A percentile compares a stretch with the other conserved stretches of the same genome.
phyloP scores from a whole-genome alignment of 2,329 filamentous ascomycete species.

The Meredithiella fracta region DNA sequence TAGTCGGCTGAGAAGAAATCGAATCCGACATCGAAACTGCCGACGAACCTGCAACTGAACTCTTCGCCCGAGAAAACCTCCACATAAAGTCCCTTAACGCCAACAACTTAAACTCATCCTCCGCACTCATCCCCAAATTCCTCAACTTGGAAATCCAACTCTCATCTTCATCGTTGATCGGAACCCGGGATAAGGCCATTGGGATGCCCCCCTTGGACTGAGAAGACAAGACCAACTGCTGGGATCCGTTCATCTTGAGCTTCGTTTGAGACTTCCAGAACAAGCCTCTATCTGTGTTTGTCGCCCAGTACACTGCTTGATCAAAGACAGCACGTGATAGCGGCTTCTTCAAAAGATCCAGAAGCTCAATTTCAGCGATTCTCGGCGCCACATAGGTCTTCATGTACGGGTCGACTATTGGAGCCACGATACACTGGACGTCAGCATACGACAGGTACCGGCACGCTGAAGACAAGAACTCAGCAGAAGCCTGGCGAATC shows the following conservation, averaged over 20 bases:
- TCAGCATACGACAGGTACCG: constrained; percentile 65
- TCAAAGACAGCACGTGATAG: constrained; percentile 69
- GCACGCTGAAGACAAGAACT: constrained; percentile 65
- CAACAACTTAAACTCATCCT: constrained; percentile 82
- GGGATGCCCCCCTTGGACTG: constrained; percentile 36
- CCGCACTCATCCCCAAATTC: constrained; percentile 62
- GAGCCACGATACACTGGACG: constrained; percentile 64
- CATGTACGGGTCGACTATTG: constrained; percentile 65
- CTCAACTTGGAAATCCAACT: constrained; percentile 76
- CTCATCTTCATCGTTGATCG: constrained; percentile 83
- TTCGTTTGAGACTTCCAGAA: constrained; percentile 75
- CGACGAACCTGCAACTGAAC: constrained; percentile 22
- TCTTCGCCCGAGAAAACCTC: constrained; percentile 59
- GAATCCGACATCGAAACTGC: neutral
- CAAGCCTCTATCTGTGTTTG: constrained; percentile 58
- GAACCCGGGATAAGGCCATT: constrained; percentile 43
- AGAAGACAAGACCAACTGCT: constrained; percentile 41
- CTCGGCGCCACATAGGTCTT: constrained; percentile 51
- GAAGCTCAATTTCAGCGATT: constrained; percentile 55
- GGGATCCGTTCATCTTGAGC: constrained; percentile 34
- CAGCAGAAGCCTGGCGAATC: constrained; percentile 78
- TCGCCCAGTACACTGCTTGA: constrained; percentile 70
- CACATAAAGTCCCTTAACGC: constrained; percentile 82
- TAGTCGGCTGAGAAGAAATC: constrained; percentile 18
- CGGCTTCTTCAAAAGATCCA: constrained; percentile 72